Evolutionary conservation across 768 basidiomycete genomes (phyloP).

Genomic region (Roridomyces roridus): DNA sequence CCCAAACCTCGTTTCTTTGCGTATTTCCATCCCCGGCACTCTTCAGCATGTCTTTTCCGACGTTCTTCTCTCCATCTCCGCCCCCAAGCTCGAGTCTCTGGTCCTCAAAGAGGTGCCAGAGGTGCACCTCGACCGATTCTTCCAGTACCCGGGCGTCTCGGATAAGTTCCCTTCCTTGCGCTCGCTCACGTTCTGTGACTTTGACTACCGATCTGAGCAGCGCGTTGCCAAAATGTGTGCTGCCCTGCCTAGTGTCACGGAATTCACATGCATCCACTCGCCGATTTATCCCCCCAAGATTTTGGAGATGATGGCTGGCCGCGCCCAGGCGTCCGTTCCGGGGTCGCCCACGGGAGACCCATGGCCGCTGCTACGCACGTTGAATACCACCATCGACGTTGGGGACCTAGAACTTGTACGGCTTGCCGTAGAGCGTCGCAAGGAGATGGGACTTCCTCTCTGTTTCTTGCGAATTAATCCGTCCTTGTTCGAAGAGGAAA

Average conservation of each 20-base stretch:
- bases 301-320: constrained; percentile 17
- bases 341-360: constrained; percentile 1
- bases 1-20: constrained; percentile 46
- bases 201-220: constrained; percentile 32
- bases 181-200: constrained; percentile 47
- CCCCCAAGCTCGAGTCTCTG: constrained; percentile 46
- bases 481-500: neutral
- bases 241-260: constrained; percentile 13
- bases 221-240: constrained; percentile 12
- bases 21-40: constrained; percentile 46
- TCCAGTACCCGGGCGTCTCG: constrained; percentile 25
- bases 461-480: constrained; percentile 1
- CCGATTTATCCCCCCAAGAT: constrained; percentile 6
- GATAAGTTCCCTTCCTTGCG: constrained; percentile 41
- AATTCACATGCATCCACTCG: constrained; percentile 19
- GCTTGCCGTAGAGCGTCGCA: constrained; percentile 11
- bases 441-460: constrained; percentile 11
- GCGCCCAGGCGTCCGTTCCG: neutral
- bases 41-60: constrained; percentile 39
- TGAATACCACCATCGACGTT: constrained; percentile 15
- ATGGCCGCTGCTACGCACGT: constrained; percentile 14
- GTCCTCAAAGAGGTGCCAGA: constrained; percentile 49
- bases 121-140: constrained; percentile 47
- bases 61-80: constrained; percentile 44
- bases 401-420: constrained; percentile 8